Evolutionary conservation across 148 eudicot genomes (phyloP).

Genomic region (Rhododendron henanense): DNA sequence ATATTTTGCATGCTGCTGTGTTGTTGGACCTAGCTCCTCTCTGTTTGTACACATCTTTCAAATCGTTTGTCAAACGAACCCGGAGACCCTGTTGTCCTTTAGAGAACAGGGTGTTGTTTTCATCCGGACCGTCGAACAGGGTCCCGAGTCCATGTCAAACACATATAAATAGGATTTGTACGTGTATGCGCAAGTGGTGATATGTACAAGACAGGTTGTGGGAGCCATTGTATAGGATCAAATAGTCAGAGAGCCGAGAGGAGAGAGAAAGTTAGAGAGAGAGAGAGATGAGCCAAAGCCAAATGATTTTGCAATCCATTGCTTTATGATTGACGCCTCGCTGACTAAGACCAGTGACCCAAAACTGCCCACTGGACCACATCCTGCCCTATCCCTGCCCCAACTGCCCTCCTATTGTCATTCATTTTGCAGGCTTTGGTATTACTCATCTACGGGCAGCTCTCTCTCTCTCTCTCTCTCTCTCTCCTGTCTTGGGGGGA

Average conservation of each 20-base stretch:
- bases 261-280: not conserved
- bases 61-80: no score
- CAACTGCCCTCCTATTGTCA: conserved; percentile 6
- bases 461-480: not conserved
- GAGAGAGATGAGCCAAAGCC: conserved; percentile 13
- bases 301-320: conserved; percentile 86
- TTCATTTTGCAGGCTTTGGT: conserved; percentile 23
- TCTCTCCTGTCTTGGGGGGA: not conserved
- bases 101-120: no score
- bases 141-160: not conserved
- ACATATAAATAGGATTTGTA: not conserved
- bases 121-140: no score
- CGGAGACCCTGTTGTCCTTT: no score
- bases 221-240: not conserved
- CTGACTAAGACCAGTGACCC: conserved; percentile 27
- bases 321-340: conserved; percentile 71
- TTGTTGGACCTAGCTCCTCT: no score
- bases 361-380: not conserved
- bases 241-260: no score
- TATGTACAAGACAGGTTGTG: not conserved
- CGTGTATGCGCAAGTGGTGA: not conserved
- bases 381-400: not conserved
- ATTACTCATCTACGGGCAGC: not conserved
- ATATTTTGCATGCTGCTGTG: no score
- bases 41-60: no score